phyloP scores from a whole-genome alignment of 371 early-diverging fungal species.

The Rhizopus sp. region DNA sequence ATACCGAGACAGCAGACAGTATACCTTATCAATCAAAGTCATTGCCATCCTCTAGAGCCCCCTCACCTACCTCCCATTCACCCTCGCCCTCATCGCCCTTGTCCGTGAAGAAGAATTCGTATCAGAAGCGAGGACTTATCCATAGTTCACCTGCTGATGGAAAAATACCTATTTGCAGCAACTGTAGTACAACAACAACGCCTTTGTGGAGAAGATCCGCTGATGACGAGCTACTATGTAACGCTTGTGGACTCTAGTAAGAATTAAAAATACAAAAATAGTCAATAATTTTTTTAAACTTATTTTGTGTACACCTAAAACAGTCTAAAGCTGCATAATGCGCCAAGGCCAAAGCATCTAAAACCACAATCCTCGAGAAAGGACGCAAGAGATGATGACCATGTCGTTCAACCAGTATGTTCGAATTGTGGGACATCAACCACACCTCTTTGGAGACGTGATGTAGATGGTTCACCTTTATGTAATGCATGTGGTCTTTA shows the following conservation, averaged over 20 bases:
- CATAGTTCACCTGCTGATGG: conserved; percentile 22
- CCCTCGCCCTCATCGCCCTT: conserved; percentile 7
- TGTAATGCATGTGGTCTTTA: conserved; percentile 98
- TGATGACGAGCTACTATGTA: conserved; percentile 83
- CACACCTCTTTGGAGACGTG: conserved; percentile 95
- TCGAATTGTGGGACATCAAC: conserved; percentile 84
- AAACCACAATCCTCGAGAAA: conserved; percentile 30
- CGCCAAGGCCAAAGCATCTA: conserved; percentile 59
- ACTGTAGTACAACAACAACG: conserved; percentile 89
- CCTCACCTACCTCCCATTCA: conserved; percentile 7
- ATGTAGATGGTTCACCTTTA: conserved; percentile 73
- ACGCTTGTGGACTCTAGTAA: conserved; percentile 92
- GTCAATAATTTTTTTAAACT: neutral
- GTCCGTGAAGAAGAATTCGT: conserved; percentile 13
- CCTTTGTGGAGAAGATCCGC: conserved; percentile 94
- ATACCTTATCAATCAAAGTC: conserved; percentile 22
- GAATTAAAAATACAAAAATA: conserved; percentile 1
- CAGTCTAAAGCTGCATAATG: conserved; percentile 71
- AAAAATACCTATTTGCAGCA: conserved; percentile 62
- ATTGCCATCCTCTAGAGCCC: conserved; percentile 22
- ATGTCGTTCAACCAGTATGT: conserved; percentile 59
- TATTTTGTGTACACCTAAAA: neutral
- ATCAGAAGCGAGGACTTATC: conserved; percentile 14
- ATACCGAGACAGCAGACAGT: neutral
- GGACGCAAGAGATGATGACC: conserved; percentile 30